Conservation (phyloP, 305 asterid species). For the Fraxinus xanthoxyloides region DNA sequence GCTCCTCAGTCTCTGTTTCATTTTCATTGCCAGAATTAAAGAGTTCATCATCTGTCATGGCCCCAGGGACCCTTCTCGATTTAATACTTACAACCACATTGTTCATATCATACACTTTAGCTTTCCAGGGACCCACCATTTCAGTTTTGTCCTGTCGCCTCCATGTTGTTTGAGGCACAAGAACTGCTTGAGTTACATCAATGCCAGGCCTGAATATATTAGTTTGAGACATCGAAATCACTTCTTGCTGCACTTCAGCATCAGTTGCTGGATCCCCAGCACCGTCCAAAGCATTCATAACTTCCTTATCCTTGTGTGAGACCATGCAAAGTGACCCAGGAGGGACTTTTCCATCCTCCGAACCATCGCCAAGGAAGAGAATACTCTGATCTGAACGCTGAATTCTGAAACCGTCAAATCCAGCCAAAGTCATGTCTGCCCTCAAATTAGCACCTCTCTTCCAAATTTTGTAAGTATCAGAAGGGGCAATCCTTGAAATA, state of each 20-base stretch:
- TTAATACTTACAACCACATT: conserved; percentile 89
- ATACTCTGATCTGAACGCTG: conserved; percentile 94
- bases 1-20: conserved; percentile 71
- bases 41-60: conserved; percentile 87
- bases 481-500: conserved; percentile 94
- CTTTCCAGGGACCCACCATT: conserved; percentile 81
- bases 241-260: conserved; percentile 83
- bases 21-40: conserved; percentile 66
- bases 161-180: conserved; percentile 88
- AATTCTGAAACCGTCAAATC: conserved; percentile 88
- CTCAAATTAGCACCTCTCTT: conserved; percentile 89
- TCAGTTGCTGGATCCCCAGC: conserved; percentile 88
- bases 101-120: conserved; percentile 95
- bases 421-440: conserved; percentile 97
- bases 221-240: conserved; percentile 83
- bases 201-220: conserved; percentile 94
- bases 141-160: conserved; percentile 80
- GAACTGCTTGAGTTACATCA: conserved; percentile 90
- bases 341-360: conserved; percentile 81
- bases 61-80: conserved; percentile 92
- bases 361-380: conserved; percentile 95
- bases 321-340: conserved; percentile 85
- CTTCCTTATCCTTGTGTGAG: conserved; percentile 85
- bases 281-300: conserved; percentile 91
- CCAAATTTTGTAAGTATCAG: conserved; percentile 95